Base-by-base conservation (phyloP, 164 flowering plant genomes). In the Saururus chinensis region DNA sequence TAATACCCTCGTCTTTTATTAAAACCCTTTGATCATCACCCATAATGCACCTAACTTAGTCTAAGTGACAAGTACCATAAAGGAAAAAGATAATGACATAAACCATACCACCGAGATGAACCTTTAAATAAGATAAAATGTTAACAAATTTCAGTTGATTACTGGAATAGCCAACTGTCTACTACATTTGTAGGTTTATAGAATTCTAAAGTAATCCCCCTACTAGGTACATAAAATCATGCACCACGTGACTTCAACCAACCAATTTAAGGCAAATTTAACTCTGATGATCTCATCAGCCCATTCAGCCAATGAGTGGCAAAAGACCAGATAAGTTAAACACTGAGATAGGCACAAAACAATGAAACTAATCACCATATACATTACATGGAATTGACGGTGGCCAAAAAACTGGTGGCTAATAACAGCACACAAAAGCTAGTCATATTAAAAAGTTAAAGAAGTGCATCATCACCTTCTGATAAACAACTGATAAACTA, bases 401-500 rank as follows among this genome's bases (percentile, higher is more conserved):
- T 11, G 10, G 19, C 16, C 4, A 23, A 24, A 55, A 21, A 12
- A 19, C 35, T 55, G 25, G 19, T 23, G 16, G 21, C 5, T 55
- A 55, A 22, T 17, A 55, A 30, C 16, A 55, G 30, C 25, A 24
- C 23, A 55, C 6, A 12, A 12, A 45, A 45, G 49, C 49, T 53
- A 53, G 25, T 10, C 24, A 20, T 4, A 53, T 42, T 10, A 53
- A 2, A 30, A 30, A 6, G 37, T 30, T 30, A 30, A 30, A 30
- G 2, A 30, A 54, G 63, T 53, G 62, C 54, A 59, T 59, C 21
- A 4, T 60, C 75, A 88, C 99, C 92, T 93, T 83, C 75, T 91
- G 96, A 77, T 93, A 93, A 59, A 93, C 77, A 66, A 93, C 97
- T 68, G 99, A 91, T 37, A 95, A 74, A 66, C 88, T 95, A 78